A percentile compares a stretch with the other conserved stretches of the same genome.
These are phyloP conservation scores for Aspergillus homomorphus DNA, from an alignment of 495 filamentous ascomycete genomes.

Conservation along the genomic window DNA sequence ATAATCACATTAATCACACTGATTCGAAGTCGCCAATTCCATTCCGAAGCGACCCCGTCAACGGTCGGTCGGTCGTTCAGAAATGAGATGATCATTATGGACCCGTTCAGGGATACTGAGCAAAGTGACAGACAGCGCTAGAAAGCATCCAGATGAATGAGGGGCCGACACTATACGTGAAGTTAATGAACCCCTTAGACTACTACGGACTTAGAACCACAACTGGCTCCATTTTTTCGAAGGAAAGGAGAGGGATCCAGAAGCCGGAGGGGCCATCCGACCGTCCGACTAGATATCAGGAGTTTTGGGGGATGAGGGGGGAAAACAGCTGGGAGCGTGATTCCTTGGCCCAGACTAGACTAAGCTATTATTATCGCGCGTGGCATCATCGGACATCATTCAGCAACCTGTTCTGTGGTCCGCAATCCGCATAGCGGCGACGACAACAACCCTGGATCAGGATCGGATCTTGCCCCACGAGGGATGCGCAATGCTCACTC, in stretches of 20 bases:
- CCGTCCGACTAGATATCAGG: background rate
- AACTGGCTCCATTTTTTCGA: background rate
- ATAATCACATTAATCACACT: too few relatives aligned
- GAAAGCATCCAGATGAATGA: background rate
- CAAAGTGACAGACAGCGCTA: background rate
- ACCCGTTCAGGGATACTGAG: background rate
- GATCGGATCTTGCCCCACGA: slow-evolving; percentile 27
- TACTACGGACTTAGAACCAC: background rate
- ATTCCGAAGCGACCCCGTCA: background rate
- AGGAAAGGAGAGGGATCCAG: slow-evolving; percentile 1
- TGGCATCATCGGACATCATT: slow-evolving; percentile 2
- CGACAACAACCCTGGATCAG: slow-evolving; percentile 16
- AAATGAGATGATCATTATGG: background rate
- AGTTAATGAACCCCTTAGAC: background rate
- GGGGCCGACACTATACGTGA: background rate
- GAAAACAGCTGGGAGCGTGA: background rate
- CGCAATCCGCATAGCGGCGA: slow-evolving; percentile 11
- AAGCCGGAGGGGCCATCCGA: background rate
- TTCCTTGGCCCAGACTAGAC: background rate
- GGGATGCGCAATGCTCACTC: slow-evolving; percentile 20
- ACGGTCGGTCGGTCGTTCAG: background rate
- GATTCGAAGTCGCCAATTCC: too few relatives aligned
- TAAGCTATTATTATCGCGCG: slow-evolving; percentile 1
- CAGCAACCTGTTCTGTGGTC: slow-evolving; percentile 19
- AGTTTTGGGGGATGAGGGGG: background rate